These are phyloP conservation scores for Medicago lupulina DNA, from an alignment of 306 rosid genomes.

Conservation along the genomic window DNA sequence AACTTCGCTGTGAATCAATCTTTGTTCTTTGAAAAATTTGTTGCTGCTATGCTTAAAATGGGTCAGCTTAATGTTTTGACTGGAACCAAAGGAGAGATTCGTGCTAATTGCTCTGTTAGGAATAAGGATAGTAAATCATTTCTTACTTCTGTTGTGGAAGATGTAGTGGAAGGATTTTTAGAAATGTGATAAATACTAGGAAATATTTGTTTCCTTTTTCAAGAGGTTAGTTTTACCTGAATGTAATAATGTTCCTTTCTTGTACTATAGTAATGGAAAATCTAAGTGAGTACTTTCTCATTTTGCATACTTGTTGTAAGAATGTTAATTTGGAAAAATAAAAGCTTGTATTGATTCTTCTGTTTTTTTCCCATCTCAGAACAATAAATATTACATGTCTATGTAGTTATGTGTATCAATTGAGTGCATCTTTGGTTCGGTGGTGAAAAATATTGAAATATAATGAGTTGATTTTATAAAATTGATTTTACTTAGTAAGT, in stretches of 20 bases:
- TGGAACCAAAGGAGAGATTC: slow-evolving; percentile 62
- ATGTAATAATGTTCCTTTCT: slow-evolving; percentile 11
- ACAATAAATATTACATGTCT: too few relatives aligned
- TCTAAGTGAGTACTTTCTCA: neutral
- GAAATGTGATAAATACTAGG: slow-evolving; percentile 4
- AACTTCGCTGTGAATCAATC: slow-evolving; percentile 60
- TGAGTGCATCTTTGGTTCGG: too few relatives aligned
- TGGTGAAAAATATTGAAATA: too few relatives aligned
- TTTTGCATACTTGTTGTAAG: slow-evolving; percentile 9
- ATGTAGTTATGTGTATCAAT: too few relatives aligned
- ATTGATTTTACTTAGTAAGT: too few relatives aligned
- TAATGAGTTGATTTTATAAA: too few relatives aligned
- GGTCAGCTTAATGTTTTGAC: slow-evolving; percentile 74
- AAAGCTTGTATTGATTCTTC: neutral
- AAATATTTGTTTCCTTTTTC: slow-evolving; percentile 10
- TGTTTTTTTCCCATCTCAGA: neutral
- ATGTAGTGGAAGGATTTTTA: slow-evolving; percentile 18
- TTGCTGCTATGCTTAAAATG: slow-evolving; percentile 68
- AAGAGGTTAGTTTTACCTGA: neutral
- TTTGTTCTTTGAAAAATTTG: slow-evolving; percentile 64
- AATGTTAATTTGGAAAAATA: slow-evolving; percentile 6
- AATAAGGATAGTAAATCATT: slow-evolving; percentile 44
- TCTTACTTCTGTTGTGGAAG: slow-evolving; percentile 49
- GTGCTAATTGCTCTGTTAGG: slow-evolving; percentile 65
- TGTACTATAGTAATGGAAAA: neutral